Conservation (phyloP, 2,329 filamentous ascomycete species). For the Clarireedia monteithiana region DNA sequence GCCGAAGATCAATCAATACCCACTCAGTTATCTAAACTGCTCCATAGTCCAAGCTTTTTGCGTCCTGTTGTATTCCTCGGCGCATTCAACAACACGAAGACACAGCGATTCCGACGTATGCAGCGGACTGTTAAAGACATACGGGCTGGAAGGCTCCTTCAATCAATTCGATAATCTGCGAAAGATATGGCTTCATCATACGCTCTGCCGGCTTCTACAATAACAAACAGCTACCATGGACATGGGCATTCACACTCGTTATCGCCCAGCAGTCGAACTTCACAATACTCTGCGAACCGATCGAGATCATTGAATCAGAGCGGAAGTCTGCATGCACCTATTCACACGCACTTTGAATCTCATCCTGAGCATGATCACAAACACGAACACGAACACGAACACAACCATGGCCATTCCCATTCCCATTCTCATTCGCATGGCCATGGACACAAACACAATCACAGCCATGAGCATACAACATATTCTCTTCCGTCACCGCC, state of each 20-base stretch:
- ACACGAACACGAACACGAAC: slow-evolving; percentile 10
- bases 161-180: slow-evolving; percentile 6
- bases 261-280: slow-evolving; percentile 26
- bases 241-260: slow-evolving; percentile 32
- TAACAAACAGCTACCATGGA: slow-evolving; percentile 24
- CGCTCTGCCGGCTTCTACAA: slow-evolving; percentile 28
- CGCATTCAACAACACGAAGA: neutral
- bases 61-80: neutral
- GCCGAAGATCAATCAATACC: neutral
- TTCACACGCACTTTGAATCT: slow-evolving; percentile 24
- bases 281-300: slow-evolving; percentile 16
- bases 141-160: slow-evolving; percentile 19
- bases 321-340: slow-evolving; percentile 21
- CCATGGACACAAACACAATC: slow-evolving; percentile 8
- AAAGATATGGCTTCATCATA: slow-evolving; percentile 29
- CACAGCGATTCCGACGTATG: neutral
- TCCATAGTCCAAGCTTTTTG: slow-evolving; percentile 2
- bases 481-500: slow-evolving; percentile 16
- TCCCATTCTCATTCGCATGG: slow-evolving; percentile 13
- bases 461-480: slow-evolving; percentile 9
- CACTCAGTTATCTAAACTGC: neutral
- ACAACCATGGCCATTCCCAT: slow-evolving; percentile 8
- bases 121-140: neutral
- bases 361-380: slow-evolving; percentile 14
- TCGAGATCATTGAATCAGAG: slow-evolving; percentile 19